phyloP scores from a whole-genome alignment of 768 basidiomycete genomes.

The Agrocybe chaxingu region DNA sequence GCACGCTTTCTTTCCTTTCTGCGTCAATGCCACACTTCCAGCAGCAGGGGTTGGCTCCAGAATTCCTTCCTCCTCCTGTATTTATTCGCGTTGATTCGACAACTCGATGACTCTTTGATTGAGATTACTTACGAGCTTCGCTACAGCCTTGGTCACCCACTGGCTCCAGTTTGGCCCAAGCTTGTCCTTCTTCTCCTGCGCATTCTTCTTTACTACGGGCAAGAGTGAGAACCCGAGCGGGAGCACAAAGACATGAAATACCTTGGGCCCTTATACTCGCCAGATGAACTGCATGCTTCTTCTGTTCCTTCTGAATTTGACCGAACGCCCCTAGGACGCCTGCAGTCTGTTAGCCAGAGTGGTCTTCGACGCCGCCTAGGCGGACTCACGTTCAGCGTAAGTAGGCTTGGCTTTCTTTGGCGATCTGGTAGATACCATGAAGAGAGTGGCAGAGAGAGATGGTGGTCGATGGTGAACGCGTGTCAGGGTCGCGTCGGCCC shows the following conservation, averaged over 20 bases:
- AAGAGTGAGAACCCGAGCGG: background rate
- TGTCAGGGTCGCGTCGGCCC: background rate
- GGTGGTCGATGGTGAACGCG: background rate
- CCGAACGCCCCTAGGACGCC: constrained; percentile 47
- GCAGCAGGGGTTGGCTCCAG: constrained; percentile 30
- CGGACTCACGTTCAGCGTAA: constrained; percentile 21
- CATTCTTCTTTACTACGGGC: constrained; percentile 39
- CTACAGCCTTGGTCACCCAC: constrained; percentile 44
- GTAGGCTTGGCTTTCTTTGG: constrained; percentile 15
- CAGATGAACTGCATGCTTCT: constrained; percentile 40
- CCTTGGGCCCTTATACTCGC: constrained; percentile 43
- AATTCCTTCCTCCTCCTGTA: constrained; percentile 42
- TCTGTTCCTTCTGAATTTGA: constrained; percentile 41
- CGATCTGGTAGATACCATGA: constrained; percentile 14
- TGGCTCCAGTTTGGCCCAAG: constrained; percentile 47
- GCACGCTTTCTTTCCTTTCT: constrained; percentile 43
- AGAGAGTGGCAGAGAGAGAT: background rate
- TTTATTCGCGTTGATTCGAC: no score
- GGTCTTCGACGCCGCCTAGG: background rate
- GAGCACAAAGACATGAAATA: background rate
- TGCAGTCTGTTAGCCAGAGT: constrained; percentile 12
- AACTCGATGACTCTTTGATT: background rate
- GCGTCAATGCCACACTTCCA: constrained; percentile 38
- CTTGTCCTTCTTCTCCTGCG: constrained; percentile 37
- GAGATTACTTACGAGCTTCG: constrained; percentile 34